Evolutionary conservation across 1,284 basidiomycete genomes (phyloP), one percentile per base, ranked within the genome.

Genomic region (Sanghuangporus weigelae): DNA sequence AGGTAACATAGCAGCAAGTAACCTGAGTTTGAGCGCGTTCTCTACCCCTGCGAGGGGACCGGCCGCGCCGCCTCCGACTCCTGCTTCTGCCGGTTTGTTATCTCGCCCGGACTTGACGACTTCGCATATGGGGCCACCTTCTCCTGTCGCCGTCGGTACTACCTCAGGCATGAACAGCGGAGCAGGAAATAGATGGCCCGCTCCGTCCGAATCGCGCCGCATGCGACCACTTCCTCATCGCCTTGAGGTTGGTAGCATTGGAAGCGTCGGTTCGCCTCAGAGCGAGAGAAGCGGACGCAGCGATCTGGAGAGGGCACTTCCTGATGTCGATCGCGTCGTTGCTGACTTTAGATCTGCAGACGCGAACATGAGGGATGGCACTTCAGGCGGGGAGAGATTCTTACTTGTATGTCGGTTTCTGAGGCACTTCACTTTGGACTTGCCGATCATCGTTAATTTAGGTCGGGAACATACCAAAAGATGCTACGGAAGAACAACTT

Each of bases 401-500:
- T 51, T 59, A 50, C 57, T 62, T 50, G 55, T 65, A 39, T 31
- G 63, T 60, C 57, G 63, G 16, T 46, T 14, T 3, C 35, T 7
- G 7, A 46, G 21, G 21, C n/a, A 42, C 4, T 19, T 46, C n/a
- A 7, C n/a, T 10, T 44, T 23, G 6, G 1, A 35, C 21, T n/a
- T 39, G 39, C 7, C 16, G n/a, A 46, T 11, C n/a, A 35, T 10
- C 21, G 21, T 26, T 11, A 44, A 55, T 48, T 48, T 50, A 66
- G 65, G 39, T 64, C 23, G 53, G 59, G n/a, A 62, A 62, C 19
- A 53, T 68, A 7, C 67, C 67, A 7, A 65, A 61, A 23, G 53
- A 62, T 53, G 64, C 62, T 14, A n/a, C 40, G 8, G 48, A 58
- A n/a, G 14, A 60, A 8, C 21, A 53, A 19, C 54, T 68, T 36